phyloP scores from a whole-genome alignment of 441 rosid species.

The Syzygium malaccense region DNA sequence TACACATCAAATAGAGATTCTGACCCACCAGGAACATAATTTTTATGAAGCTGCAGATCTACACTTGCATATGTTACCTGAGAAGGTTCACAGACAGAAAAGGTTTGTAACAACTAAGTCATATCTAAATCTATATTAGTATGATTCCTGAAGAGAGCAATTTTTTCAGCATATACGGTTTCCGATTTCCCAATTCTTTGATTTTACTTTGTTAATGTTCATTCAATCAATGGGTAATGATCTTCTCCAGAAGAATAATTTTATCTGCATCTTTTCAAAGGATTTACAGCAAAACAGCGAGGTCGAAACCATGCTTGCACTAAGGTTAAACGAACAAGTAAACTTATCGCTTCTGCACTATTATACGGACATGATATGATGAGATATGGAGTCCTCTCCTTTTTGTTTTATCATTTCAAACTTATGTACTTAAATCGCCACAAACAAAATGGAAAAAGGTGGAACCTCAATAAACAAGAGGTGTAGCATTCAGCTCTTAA shows the following conservation, averaged over 20 bases:
- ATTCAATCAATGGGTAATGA: not conserved
- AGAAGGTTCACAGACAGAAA: not conserved
- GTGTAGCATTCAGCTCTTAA: not conserved
- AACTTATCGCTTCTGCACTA: not conserved
- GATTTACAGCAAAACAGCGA: not conserved
- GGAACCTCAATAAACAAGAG: not conserved
- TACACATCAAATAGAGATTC: conserved; percentile 76
- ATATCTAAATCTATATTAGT: not conserved
- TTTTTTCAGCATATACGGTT: not conserved
- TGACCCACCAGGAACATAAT: conserved; percentile 55
- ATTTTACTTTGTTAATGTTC: not conserved
- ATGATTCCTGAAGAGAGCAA: not conserved
- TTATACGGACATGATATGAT: not conserved
- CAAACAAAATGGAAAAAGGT: not conserved
- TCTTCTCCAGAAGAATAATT: not conserved
- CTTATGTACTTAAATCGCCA: not conserved
- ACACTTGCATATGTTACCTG: conserved; percentile 65
- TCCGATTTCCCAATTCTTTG: not conserved
- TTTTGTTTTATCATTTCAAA: not conserved
- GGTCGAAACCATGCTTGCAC: not conserved
- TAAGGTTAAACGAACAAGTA: not conserved
- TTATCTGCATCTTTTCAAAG: not conserved
- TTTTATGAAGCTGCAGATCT: conserved; percentile 78
- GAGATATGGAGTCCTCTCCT: not conserved
- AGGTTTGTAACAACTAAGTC: not conserved